A percentile compares a stretch with the other conserved stretches of the same genome.
These are phyloP conservation scores for Solanum raphanifolium DNA, from an alignment of 257 asterid species.

Conservation along the genomic window DNA sequence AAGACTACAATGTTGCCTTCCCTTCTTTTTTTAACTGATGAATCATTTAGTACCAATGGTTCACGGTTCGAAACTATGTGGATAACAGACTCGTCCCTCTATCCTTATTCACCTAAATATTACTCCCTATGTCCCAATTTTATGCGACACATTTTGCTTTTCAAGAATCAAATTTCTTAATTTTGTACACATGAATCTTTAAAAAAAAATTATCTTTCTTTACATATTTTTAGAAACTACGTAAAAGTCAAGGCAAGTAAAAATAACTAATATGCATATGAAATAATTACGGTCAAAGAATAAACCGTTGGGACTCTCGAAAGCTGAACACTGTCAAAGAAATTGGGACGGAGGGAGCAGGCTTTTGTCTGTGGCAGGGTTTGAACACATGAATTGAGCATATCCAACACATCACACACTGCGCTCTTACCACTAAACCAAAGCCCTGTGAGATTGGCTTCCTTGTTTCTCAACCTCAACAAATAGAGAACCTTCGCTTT, in stretches of 20 bases:
- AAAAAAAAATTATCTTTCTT: neutral
- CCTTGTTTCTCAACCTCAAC: neutral
- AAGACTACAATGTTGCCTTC: neutral
- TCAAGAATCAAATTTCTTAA: neutral
- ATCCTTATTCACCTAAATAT: neutral
- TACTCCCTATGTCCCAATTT: neutral
- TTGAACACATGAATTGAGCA: neutral
- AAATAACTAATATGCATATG: neutral
- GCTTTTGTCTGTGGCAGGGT: neutral
- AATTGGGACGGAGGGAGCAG: neutral
- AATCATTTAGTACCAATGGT: neutral
- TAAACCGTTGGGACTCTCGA: neutral
- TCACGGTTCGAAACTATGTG: neutral
- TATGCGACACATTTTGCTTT: neutral
- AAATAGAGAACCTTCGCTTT: neutral
- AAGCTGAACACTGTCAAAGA: neutral
- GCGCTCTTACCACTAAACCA: neutral
- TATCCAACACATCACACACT: neutral
- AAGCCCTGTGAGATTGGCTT: neutral
- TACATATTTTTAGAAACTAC: neutral
- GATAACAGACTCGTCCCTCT: neutral
- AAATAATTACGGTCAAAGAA: neutral
- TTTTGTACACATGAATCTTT: neutral
- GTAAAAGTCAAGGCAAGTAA: neutral
- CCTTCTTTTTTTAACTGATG: neutral